phyloP scores from a whole-genome alignment of 2,329 filamentous ascomycete genomes.

The Calonectria hawksworthii region DNA sequence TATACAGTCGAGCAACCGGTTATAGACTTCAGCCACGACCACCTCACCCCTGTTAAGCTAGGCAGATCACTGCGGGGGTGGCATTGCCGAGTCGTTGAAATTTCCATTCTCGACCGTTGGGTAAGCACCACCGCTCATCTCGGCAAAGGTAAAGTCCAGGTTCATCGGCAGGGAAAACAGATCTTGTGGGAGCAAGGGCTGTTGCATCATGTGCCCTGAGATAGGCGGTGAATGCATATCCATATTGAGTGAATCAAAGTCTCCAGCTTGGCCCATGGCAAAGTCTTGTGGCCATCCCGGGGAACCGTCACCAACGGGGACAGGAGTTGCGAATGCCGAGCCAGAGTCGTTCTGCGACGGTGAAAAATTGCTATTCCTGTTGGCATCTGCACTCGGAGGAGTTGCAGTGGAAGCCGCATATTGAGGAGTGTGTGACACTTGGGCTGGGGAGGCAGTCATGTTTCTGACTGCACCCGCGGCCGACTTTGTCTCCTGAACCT shows the following conservation, averaged over 20 bases:
- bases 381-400: background rate
- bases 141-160: conserved; percentile 87
- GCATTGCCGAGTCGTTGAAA: conserved; percentile 46
- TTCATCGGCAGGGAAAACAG: conserved; percentile 97
- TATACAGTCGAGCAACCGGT: conserved; percentile 26
- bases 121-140: conserved; percentile 76
- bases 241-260: conserved; percentile 62
- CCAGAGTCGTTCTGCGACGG: conserved; percentile 42
- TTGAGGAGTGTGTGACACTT: conserved; percentile 31
- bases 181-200: conserved; percentile 92
- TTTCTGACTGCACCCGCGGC: background rate
- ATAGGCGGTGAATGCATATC: conserved; percentile 54
- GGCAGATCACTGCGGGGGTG: conserved; percentile 4
- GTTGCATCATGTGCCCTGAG: conserved; percentile 71
- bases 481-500: conserved; percentile 69
- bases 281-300: conserved; percentile 66
- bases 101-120: conserved; percentile 75
- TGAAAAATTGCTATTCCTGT: conserved; percentile 44
- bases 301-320: conserved; percentile 55
- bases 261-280: conserved; percentile 50
- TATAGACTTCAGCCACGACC: background rate
- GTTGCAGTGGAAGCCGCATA: conserved; percentile 24
- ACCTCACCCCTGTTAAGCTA: background rate
- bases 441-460: background rate
- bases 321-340: conserved; percentile 40